Percentiles rank a stretch among this genome's conserved stretches.
Conservation (phyloP, 1,139 yeast genomes). For the Candida sojae region DNA sequence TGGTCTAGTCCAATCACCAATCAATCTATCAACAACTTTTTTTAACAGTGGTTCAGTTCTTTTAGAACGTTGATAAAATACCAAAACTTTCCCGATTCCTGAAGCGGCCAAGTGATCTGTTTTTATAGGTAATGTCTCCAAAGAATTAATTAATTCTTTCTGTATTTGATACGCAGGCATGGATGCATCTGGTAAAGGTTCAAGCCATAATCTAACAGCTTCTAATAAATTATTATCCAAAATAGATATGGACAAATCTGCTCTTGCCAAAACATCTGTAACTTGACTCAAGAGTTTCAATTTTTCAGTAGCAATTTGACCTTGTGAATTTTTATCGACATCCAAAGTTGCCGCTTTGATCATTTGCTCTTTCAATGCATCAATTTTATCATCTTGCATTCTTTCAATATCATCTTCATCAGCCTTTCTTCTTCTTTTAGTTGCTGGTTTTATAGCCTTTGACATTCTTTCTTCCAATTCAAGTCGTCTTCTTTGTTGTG, state of each 20-base stretch:
- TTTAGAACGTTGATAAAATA: slow-evolving; percentile 90
- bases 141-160: slow-evolving; percentile 75
- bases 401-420: slow-evolving; percentile 93
- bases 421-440: slow-evolving; percentile 58
- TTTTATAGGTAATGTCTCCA: slow-evolving; percentile 82
- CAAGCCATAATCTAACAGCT: slow-evolving; percentile 95
- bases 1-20: slow-evolving; percentile 98
- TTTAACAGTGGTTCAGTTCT: slow-evolving; percentile 87
- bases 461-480: slow-evolving; percentile 81
- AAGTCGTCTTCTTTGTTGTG: slow-evolving; percentile 62
- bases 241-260: slow-evolving; percentile 86
- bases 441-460: slow-evolving; percentile 68
- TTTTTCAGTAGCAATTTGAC: slow-evolving; percentile 83
- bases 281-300: slow-evolving; percentile 81
- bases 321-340: slow-evolving; percentile 77
- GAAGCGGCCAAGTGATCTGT: slow-evolving; percentile 94
- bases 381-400: slow-evolving; percentile 90
- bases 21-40: slow-evolving; percentile 83
- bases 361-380: slow-evolving; percentile 84
- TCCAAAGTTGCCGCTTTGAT: slow-evolving; percentile 90
- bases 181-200: slow-evolving; percentile 97
- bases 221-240: slow-evolving; percentile 92
- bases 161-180: slow-evolving; percentile 97
- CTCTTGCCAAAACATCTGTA: slow-evolving; percentile 71
- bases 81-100: slow-evolving; percentile 90